Evolutionary conservation across 495 filamentous ascomycete genomes (phyloP).

Genomic region (Tuber microsphaerosporum): DNA sequence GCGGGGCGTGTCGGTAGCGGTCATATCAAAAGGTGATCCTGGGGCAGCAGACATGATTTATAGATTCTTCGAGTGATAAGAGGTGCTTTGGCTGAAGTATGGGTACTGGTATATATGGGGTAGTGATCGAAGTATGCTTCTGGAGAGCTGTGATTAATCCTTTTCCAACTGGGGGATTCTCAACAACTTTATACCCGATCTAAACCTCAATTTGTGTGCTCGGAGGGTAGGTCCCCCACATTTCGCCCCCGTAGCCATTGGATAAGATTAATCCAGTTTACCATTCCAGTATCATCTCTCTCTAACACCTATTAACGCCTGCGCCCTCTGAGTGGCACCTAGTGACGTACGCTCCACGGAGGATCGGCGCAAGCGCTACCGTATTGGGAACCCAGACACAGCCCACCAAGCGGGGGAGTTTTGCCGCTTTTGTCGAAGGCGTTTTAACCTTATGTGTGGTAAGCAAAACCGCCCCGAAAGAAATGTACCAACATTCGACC

Average conservation of each 20-base stretch:
- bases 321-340: not conserved
- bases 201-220: not conserved
- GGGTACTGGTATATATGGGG: not conserved
- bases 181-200: not conserved
- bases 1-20: not conserved
- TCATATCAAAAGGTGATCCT: not conserved
- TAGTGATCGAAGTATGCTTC: not conserved
- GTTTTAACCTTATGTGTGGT: not conserved
- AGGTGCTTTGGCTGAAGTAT: not conserved
- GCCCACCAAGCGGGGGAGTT: not conserved
- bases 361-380: not conserved
- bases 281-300: not conserved
- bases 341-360: conserved; percentile 3
- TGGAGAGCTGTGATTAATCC: not conserved
- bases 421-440: not conserved
- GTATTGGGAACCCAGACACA: not conserved
- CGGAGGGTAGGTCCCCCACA: not conserved
- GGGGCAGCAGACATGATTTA: not conserved
- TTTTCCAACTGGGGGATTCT: not conserved
- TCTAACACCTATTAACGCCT: not conserved
- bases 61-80: not conserved
- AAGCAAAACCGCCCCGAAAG: not conserved
- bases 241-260: not conserved
- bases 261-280: not conserved
- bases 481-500: not conserved